Evolutionary conservation across 2,329 filamentous ascomycete species (phyloP), one percentile per base, ranked within the genome.

Genomic region (Ophiognomonia clavigignenti-juglandacearum): DNA sequence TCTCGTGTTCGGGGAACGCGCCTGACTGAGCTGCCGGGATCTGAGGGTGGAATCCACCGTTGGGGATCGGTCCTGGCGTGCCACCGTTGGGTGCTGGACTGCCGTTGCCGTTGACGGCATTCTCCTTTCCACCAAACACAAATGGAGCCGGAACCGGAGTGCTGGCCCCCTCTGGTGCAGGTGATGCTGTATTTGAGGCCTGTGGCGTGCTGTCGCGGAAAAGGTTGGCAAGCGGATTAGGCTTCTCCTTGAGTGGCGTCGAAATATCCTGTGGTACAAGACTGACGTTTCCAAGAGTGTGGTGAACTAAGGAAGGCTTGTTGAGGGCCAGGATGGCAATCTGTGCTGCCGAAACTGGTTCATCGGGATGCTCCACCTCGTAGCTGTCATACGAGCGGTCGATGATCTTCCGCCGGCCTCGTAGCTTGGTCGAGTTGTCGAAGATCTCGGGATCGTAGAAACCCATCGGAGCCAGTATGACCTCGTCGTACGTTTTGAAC

Each of bases 401-500:
- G 26, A 97, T 82, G 19, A 97, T 73, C 59, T 85, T 90, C 54
- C 89, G 81, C 41, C 92, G 82, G 35, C 88, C 85, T 18, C 76
- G 72, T 10, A 97, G 77, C 70, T 98, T 98, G 29, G 78, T 69
- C 23, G 77, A 81, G 57, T 90, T 85, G 61, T 95, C 88, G 56
- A 97, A 96, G 45, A 96, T 85, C 3, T 79, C 72, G 0, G 93
- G 92, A 51, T 92, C 86, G 64, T 95, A 96, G 59, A 91, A 87
- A n/a, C 90, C 91, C 85, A 96, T 89, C 1, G 91, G 86, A 1
- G 93, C 86, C n/a, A 98, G 75, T 57, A 95, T 88, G 19, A 95
- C 86, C 65, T 97, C 93, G 57, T 98, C 93, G 60, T 97, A 98
- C 1, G 88, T 91, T 73, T 97, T 97, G 75, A 96, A 97, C 34